Evolutionary conservation across 2,329 filamentous ascomycete genomes (phyloP).

Genomic region (Ascochyta viciae-villosae): DNA sequence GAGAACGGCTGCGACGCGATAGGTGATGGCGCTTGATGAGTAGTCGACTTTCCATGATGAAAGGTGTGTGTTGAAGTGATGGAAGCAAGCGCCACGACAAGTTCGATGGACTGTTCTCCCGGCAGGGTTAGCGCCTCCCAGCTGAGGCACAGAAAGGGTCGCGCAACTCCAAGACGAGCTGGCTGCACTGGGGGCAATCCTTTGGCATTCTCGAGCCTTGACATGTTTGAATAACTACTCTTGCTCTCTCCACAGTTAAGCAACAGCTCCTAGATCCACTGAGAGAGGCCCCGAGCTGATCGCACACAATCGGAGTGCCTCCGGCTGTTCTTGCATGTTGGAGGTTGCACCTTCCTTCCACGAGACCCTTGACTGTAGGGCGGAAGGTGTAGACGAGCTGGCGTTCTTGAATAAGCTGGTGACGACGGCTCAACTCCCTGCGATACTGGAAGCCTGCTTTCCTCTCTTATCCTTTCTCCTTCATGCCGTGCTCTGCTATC

Average conservation of each 20-base stretch:
- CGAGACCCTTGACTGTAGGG: not conserved
- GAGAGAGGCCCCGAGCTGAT: not conserved
- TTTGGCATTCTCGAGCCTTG: not conserved
- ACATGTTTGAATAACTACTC: not conserved
- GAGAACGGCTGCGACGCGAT: slow-evolving; percentile 2
- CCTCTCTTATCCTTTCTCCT: slow-evolving; percentile 2
- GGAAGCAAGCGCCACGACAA: slow-evolving; percentile 11
- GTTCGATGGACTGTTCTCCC: slow-evolving; percentile 3
- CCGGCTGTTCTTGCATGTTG: slow-evolving; percentile 11
- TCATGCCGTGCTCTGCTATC: slow-evolving; percentile 1
- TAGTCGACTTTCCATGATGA: slow-evolving; percentile 8
- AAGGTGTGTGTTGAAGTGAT: slow-evolving; percentile 14
- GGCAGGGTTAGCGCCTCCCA: slow-evolving; percentile 7
- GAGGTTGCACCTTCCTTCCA: slow-evolving; percentile 7
- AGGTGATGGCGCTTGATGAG: slow-evolving; percentile 6
- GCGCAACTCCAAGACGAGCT: not conserved
- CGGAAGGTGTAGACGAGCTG: slow-evolving; percentile 12
- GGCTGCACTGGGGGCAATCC: not conserved
- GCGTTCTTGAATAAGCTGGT: slow-evolving; percentile 13
- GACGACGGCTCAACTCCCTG: slow-evolving; percentile 7
- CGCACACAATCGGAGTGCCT: not conserved
- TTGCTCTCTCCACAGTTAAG: not conserved
- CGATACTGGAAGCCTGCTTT: slow-evolving; percentile 9
- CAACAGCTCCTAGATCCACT: not conserved
- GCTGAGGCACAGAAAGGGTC: not conserved